These are phyloP conservation scores for Globisporangium cystogenes DNA, from an alignment of 352 stramenopile genomes.

Conservation along the genomic window DNA sequence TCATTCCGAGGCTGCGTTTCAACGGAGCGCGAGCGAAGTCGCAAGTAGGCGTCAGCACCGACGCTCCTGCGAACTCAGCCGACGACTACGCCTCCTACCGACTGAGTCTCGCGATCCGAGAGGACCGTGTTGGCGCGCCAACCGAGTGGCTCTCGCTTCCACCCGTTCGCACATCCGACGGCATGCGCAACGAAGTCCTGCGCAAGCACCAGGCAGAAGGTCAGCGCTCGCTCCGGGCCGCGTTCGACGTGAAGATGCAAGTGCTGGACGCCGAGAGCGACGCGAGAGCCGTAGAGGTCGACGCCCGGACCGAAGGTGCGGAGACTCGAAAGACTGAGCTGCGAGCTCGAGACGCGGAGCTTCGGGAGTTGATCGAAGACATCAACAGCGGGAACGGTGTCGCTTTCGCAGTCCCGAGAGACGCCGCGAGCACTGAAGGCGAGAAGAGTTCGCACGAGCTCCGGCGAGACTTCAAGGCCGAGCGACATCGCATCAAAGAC, in stretches of 20 bases:
- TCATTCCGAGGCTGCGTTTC: slow-evolving; percentile 33
- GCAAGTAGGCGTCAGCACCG: not conserved
- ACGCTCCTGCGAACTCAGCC: not conserved
- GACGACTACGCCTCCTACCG: slow-evolving; percentile 13
- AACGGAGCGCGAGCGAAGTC: slow-evolving; percentile 10
- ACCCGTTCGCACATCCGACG: slow-evolving; percentile 13
- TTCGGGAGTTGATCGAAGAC: slow-evolving; percentile 47
- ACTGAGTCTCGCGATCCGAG: slow-evolving; percentile 33
- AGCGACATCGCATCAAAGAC: slow-evolving; percentile 36
- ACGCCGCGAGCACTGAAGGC: slow-evolving; percentile 4
- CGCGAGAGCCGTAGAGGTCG: slow-evolving; percentile 9
- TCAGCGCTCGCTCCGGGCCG: slow-evolving; percentile 19
- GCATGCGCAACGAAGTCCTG: slow-evolving; percentile 16
- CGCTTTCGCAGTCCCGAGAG: not conserved
- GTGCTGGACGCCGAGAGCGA: slow-evolving; percentile 12
- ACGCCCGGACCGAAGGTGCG: slow-evolving; percentile 11
- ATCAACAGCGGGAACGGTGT: slow-evolving; percentile 46
- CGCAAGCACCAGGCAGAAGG: slow-evolving; percentile 36
- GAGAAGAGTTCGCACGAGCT: slow-evolving; percentile 17
- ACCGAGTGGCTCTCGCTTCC: slow-evolving; percentile 19
- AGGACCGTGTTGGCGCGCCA: slow-evolving; percentile 18
- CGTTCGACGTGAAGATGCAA: slow-evolving; percentile 19
- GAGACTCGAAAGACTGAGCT: slow-evolving; percentile 21
- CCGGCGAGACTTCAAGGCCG: slow-evolving; percentile 33
- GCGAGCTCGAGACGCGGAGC: slow-evolving; percentile 19